Evolutionary conservation across 352 stramenopile species (phyloP), one percentile per base, ranked within the genome.

Genomic region (Phytophthora quininea): DNA sequence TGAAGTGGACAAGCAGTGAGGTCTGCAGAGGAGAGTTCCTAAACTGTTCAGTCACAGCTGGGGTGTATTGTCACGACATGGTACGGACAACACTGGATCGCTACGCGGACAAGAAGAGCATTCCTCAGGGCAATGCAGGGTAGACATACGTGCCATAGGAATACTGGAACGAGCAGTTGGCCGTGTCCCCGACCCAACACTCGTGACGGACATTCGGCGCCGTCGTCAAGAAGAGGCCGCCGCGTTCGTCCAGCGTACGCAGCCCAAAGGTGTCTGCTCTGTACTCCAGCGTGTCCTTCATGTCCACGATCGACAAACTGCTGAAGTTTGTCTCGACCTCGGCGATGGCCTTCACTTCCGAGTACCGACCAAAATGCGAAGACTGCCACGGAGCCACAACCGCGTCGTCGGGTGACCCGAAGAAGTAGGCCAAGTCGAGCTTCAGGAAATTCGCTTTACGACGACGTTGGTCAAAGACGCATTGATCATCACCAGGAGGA

Each of bases 161-260:
- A n/a, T 49, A 5, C 29, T 49, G 15, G 5, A 40, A 40, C 35
- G 35, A 40, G 35, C 35, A 40, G 6, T 6, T 11, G 35, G 6
- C 35, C 6, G 35, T 11, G 62, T 80, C 63, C 2, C 24, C 33
- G 52, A 77, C 40, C 75, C 75, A 80, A 58, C 68, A 71, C 10
- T 4, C 32, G 57, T 80, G 72, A 3, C 19, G 6, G 5, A 84
- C 62, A 29, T 63, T 46, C 1, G 55, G 52, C 2, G 76, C 42
- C 2, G 43, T 33, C 43, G 74, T 58, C 2, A 74, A 54, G 46
- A 60, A 51, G 3, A 84, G 35, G 1, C 35, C 15, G 15, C 15
- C 9, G 40, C 40, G 9, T 24, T 47, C 10, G 2, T 24, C 40
- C 6, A 60, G n/a, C 15, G 24, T 50, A 14, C 45, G 15, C 3